These are phyloP conservation scores for Primulina tabacum DNA, from an alignment of 257 asterid species.

Conservation along the genomic window DNA sequence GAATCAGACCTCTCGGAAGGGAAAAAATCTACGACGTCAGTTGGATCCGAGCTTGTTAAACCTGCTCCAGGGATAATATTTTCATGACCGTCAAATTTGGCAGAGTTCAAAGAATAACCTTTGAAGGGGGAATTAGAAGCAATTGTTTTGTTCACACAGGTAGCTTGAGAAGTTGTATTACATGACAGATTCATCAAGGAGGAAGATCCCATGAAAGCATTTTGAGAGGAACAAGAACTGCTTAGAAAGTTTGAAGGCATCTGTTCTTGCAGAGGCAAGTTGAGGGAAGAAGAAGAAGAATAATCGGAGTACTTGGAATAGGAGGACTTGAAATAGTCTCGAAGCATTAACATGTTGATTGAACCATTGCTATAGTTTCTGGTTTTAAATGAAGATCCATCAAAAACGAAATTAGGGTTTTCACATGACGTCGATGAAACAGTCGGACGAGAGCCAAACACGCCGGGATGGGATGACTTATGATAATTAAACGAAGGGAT, in stretches of 20 bases:
- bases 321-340: constrained; percentile 37
- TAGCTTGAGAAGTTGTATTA: constrained; percentile 22
- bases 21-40: constrained; percentile 53
- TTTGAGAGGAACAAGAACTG: constrained; percentile 9
- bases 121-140: constrained; percentile 24
- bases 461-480: constrained; percentile 38
- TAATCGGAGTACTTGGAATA: background rate
- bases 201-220: constrained; percentile 25
- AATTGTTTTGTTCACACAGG: background rate
- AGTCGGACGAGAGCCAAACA: constrained; percentile 25
- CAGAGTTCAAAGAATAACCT: background rate
- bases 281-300: constrained; percentile 8
- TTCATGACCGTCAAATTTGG: background rate
- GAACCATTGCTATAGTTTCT: constrained; percentile 19
- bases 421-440: constrained; percentile 15
- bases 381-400: background rate
- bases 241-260: constrained; percentile 16
- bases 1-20: constrained; percentile 47
- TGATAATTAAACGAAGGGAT: constrained; percentile 33
- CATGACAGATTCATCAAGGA: constrained; percentile 15
- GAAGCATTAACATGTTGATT: constrained; percentile 43
- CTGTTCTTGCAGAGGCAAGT: constrained; percentile 29
- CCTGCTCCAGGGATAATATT: background rate
- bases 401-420: constrained; percentile 36
- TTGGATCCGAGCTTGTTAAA: constrained; percentile 5